Percentiles rank a stretch among this genome's conserved stretches.
Conservation (phyloP, 805 yeast genomes). For the Hanseniaspora meyeri region DNA sequence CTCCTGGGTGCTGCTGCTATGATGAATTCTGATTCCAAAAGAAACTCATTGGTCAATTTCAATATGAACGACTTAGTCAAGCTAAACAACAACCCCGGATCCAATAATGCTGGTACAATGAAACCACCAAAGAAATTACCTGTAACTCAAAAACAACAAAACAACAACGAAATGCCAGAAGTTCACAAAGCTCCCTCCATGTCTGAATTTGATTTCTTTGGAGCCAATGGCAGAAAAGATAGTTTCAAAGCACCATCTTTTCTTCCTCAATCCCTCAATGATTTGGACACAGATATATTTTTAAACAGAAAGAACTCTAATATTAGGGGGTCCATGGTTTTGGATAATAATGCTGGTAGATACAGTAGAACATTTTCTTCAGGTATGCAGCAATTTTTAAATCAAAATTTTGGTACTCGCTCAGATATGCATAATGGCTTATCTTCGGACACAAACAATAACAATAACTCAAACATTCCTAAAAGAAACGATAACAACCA, state of each 20-base stretch:
- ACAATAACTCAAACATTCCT: constrained; percentile 4
- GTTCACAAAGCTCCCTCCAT: constrained; percentile 14
- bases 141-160: neutral
- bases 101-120: constrained; percentile 14
- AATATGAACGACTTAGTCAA: constrained; percentile 21
- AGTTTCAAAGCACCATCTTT: constrained; percentile 24
- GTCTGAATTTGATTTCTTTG: constrained; percentile 16
- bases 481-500: neutral
- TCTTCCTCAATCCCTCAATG: constrained; percentile 17
- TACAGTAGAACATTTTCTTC: constrained; percentile 14
- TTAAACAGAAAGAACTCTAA: constrained; percentile 26
- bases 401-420: constrained; percentile 7
- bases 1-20: constrained; percentile 13
- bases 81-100: constrained; percentile 14
- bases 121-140: constrained; percentile 20
- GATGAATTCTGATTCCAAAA: constrained; percentile 19
- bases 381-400: constrained; percentile 12
- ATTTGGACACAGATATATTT: constrained; percentile 25
- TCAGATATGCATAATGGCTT: neutral
- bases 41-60: constrained; percentile 22
- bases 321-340: constrained; percentile 20
- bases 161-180: constrained; percentile 8
- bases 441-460: constrained; percentile 5
- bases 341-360: constrained; percentile 4
- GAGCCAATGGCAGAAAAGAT: constrained; percentile 12